A percentile compares a stretch with the other conserved stretches of the same genome.
Conservation (phyloP, 2,329 filamentous ascomycete genomes). For the Aciculosporium take region DNA sequence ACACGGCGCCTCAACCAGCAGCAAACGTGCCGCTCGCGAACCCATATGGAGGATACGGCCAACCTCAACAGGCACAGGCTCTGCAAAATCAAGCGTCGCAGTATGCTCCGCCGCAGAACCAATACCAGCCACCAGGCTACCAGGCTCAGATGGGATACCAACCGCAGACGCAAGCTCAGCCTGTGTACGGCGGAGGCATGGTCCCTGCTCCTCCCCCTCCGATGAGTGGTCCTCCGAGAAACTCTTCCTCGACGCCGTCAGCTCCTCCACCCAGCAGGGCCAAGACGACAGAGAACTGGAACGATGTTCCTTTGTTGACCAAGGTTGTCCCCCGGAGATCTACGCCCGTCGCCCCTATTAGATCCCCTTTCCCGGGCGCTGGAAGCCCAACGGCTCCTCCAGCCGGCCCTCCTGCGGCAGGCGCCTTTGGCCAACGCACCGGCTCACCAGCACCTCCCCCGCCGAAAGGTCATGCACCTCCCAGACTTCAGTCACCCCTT, state of each 20-base stretch:
- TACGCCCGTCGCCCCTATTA: conserved; percentile 59
- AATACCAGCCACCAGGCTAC: conserved; percentile 17
- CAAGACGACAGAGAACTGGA: conserved; percentile 73
- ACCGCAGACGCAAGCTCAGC: conserved; percentile 27
- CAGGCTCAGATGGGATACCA: conserved; percentile 30
- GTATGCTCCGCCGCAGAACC: conserved; percentile 24
- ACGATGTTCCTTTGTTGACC: conserved; percentile 78
- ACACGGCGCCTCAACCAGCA: conserved; percentile 32
- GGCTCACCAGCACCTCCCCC: conserved; percentile 73
- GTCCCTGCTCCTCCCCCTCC: conserved; percentile 16
- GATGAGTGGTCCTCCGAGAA: conserved; percentile 26
- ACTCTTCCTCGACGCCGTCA: conserved; percentile 49
- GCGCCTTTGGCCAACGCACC: conserved; percentile 45
- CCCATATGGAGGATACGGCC: conserved; percentile 13
- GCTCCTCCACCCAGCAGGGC: conserved; percentile 54
- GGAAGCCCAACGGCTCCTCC: conserved; percentile 31
- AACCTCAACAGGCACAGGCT: conserved; percentile 12
- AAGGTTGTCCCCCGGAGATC: conserved; percentile 58
- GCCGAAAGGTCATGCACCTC: conserved; percentile 52
- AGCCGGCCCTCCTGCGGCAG: conserved; percentile 17
- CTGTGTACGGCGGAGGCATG: conserved; percentile 22
- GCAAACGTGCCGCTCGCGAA: conserved; percentile 15
- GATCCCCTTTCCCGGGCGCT: conserved; percentile 62
- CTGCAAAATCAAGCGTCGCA: conserved; percentile 19
- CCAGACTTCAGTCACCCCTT: conserved; percentile 60